Conservation (phyloP, 78 protist genomes). For the Dictyostelium firmibasis region DNA sequence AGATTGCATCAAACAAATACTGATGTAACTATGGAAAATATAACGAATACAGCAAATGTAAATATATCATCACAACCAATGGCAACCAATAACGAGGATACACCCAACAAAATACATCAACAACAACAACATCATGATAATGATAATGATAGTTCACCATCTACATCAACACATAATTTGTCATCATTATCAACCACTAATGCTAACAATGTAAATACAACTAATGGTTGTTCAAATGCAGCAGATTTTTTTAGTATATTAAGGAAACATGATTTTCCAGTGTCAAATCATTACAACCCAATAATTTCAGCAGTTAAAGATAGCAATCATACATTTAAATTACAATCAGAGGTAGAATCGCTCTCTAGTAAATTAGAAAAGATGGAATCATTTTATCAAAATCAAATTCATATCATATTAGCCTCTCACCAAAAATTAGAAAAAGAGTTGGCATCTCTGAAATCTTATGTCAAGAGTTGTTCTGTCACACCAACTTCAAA, state of each 20-base stretch:
- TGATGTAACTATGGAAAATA: not conserved
- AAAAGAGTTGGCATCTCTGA: not conserved
- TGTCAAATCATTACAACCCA: not conserved
- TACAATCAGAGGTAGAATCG: not conserved
- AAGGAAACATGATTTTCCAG: not conserved
- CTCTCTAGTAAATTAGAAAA: not conserved
- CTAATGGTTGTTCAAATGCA: not conserved
- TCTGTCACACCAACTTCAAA: not conserved
- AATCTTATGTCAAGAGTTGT: not conserved
- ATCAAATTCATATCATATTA: not conserved
- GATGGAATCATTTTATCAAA: not conserved
- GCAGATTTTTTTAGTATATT: not conserved
- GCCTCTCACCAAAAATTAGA: not conserved
- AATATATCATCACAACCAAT: not conserved
- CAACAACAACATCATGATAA: not conserved
- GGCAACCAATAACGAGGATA: not conserved
- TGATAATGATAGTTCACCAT: not conserved
- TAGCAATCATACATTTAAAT: not conserved
- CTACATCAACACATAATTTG: not conserved
- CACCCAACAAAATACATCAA: not conserved
- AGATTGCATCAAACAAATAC: not conserved
- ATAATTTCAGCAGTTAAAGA: not conserved
- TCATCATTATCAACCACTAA: too few species aligned
- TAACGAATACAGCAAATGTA: too few species aligned
- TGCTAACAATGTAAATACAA: too few species aligned